phyloP scores from a whole-genome alignment of 352 stramenopile species.

The Aphanomyces invadans region DNA sequence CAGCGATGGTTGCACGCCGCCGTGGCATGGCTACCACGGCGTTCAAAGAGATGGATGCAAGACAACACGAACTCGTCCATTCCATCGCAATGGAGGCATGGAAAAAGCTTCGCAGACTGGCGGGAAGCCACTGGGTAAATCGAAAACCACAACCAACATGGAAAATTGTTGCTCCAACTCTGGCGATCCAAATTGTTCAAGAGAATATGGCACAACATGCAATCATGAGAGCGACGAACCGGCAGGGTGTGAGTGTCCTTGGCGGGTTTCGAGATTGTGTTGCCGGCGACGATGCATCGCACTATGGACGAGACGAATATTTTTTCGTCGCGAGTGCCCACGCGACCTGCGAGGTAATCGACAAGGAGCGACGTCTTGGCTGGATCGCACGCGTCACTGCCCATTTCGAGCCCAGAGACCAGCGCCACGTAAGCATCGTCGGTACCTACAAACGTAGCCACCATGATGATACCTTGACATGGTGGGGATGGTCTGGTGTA shows the following conservation, averaged over 20 bases:
- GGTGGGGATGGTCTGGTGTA: background rate
- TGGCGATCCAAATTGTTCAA: too few species aligned
- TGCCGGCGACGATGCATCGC: slow-evolving; percentile 64
- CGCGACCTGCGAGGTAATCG: slow-evolving; percentile 64
- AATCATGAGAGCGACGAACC: slow-evolving; percentile 7
- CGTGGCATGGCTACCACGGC: too few species aligned
- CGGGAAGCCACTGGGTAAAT: too few species aligned
- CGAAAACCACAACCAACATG: too few species aligned
- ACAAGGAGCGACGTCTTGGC: slow-evolving; percentile 56
- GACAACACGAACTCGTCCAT: too few species aligned
- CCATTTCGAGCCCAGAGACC: slow-evolving; percentile 48
- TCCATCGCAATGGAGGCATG: too few species aligned
- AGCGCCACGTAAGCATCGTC: slow-evolving; percentile 61
- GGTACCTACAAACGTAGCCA: background rate
- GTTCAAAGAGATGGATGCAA: too few species aligned
- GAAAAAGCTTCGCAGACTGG: too few species aligned
- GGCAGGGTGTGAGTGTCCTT: slow-evolving; percentile 10
- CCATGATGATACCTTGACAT: background rate
- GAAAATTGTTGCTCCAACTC: too few species aligned
- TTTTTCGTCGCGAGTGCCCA: slow-evolving; percentile 48
- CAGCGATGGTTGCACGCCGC: too few species aligned
- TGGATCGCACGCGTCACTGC: slow-evolving; percentile 34
- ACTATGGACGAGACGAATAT: slow-evolving; percentile 63
- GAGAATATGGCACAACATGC: background rate
- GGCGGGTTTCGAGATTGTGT: slow-evolving; percentile 32